Conservation (phyloP, 257 asterid species). For the Ophiorrhiza pumila region DNA sequence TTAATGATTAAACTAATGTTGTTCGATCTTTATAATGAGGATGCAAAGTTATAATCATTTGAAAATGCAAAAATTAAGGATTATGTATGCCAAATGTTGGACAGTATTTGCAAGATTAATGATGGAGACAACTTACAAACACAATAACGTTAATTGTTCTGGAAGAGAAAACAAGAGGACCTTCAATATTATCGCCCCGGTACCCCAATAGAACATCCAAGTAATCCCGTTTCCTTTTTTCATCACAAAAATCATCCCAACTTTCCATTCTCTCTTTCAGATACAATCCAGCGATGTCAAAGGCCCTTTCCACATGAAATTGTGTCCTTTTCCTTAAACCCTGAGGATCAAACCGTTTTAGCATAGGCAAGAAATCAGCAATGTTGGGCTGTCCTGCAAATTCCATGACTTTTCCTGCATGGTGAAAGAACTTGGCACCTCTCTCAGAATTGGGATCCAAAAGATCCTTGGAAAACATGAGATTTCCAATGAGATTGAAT, state of each 20-base stretch:
- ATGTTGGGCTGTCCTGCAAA: slow-evolving; percentile 58
- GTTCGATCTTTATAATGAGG: no score
- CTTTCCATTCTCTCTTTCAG: slow-evolving; percentile 46
- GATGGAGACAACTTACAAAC: slow-evolving; percentile 44
- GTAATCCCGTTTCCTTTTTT: slow-evolving; percentile 40
- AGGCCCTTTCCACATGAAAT: slow-evolving; percentile 48
- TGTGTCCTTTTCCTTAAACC: slow-evolving; percentile 51
- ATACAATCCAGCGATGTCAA: slow-evolving; percentile 50
- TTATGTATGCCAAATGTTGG: no score
- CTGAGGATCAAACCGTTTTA: slow-evolving; percentile 57
- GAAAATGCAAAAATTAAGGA: no score
- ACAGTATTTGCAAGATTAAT: no score
- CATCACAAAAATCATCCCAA: neutral
- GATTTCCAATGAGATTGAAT: slow-evolving; percentile 70
- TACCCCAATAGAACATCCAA: slow-evolving; percentile 66
- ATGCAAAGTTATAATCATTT: no score
- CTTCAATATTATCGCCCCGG: slow-evolving; percentile 38
- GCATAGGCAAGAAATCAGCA: slow-evolving; percentile 52
- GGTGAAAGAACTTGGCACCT: slow-evolving; percentile 62
- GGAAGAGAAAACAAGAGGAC: slow-evolving; percentile 36
- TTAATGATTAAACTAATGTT: no score
- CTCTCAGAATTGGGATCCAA: slow-evolving; percentile 45
- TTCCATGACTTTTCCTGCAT: slow-evolving; percentile 59
- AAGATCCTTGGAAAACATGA: slow-evolving; percentile 62
- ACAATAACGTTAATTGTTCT: slow-evolving; percentile 50